Percentiles rank a stretch among this genome's conserved stretches.
phyloP scores from a whole-genome alignment of 2,329 filamentous ascomycete genomes.

The Fusarium ambrosium region DNA sequence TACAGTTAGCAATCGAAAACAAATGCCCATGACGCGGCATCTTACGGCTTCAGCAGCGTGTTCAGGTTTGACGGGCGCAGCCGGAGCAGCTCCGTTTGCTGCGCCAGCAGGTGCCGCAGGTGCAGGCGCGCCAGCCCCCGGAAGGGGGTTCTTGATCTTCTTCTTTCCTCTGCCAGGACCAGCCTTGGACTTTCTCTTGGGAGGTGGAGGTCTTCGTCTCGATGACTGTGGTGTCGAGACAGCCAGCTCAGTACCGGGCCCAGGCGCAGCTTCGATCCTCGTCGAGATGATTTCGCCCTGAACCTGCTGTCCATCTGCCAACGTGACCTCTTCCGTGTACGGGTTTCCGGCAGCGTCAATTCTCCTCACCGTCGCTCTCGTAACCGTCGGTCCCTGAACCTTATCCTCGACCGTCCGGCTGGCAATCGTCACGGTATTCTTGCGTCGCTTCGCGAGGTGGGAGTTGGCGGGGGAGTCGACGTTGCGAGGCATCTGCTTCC shows the following conservation, averaged over 20 bases:
- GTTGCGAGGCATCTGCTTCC: slow-evolving; percentile 73
- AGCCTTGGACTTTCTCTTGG: slow-evolving; percentile 83
- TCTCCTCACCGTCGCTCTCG: slow-evolving; percentile 84
- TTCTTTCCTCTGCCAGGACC: slow-evolving; percentile 82
- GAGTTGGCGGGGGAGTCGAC: slow-evolving; percentile 66
- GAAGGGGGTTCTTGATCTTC: slow-evolving; percentile 74
- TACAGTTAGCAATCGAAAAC: slow-evolving; percentile 33
- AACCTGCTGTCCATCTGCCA: slow-evolving; percentile 82
- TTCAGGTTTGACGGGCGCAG: slow-evolving; percentile 56
- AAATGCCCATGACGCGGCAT: background rate
- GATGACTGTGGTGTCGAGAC: slow-evolving; percentile 57
- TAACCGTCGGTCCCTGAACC: slow-evolving; percentile 69
- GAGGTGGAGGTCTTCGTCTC: slow-evolving; percentile 78
- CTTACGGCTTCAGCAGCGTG: slow-evolving; percentile 53
- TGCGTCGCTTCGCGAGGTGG: slow-evolving; percentile 72
- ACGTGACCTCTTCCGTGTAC: slow-evolving; percentile 85
- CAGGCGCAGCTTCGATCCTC: slow-evolving; percentile 62
- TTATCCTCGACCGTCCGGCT: slow-evolving; percentile 64
- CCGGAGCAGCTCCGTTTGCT: slow-evolving; percentile 53
- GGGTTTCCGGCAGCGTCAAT: slow-evolving; percentile 84
- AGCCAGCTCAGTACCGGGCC: slow-evolving; percentile 65
- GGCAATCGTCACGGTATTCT: slow-evolving; percentile 70
- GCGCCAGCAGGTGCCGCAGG: slow-evolving; percentile 50
- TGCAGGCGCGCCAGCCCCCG: slow-evolving; percentile 50
- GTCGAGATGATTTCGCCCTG: slow-evolving; percentile 84